These are phyloP conservation scores for Kazachstania psychrophila DNA, from an alignment of 805 yeast genomes.

Conservation along the genomic window DNA sequence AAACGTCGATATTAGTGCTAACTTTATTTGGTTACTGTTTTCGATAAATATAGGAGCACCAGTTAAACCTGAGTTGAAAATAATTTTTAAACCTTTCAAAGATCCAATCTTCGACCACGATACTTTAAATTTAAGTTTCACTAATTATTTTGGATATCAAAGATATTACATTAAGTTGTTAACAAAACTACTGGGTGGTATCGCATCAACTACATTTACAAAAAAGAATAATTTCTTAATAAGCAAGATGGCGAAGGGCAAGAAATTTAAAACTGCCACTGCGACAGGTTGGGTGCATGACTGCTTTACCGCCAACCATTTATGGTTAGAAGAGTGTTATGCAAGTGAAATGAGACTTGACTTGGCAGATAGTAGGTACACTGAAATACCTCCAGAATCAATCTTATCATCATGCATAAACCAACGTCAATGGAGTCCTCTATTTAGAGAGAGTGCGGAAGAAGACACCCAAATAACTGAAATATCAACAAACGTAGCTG, in stretches of 20 bases:
- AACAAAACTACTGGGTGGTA: constrained; percentile 62
- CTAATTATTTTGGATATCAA: constrained; percentile 81
- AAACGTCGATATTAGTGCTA: constrained; percentile 40
- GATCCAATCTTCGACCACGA: constrained; percentile 40
- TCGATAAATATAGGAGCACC: constrained; percentile 47
- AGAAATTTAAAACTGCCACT: constrained; percentile 63
- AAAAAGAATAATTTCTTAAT: constrained; percentile 61
- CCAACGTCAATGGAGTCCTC: too few species aligned
- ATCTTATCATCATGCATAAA: too few species aligned
- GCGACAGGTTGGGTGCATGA: constrained; percentile 47
- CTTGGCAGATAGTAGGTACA: too few species aligned
- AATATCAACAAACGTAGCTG: too few species aligned
- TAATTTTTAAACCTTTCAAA: constrained; percentile 63
- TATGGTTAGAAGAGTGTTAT: constrained; percentile 59
- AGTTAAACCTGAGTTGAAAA: constrained; percentile 43
- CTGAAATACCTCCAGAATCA: too few species aligned
- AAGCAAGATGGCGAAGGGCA: constrained; percentile 58
- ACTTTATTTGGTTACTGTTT: constrained; percentile 64
- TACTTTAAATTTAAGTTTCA: constrained; percentile 45
- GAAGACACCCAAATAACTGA: too few species aligned
- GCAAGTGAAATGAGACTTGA: too few species aligned
- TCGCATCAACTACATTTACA: constrained; percentile 54
- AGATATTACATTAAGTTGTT: constrained; percentile 59
- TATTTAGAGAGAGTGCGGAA: too few species aligned
- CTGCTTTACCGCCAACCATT: constrained; percentile 54